phyloP scores from a whole-genome alignment of 139 green algal species.

The Pycnococcus provasolii region DNA sequence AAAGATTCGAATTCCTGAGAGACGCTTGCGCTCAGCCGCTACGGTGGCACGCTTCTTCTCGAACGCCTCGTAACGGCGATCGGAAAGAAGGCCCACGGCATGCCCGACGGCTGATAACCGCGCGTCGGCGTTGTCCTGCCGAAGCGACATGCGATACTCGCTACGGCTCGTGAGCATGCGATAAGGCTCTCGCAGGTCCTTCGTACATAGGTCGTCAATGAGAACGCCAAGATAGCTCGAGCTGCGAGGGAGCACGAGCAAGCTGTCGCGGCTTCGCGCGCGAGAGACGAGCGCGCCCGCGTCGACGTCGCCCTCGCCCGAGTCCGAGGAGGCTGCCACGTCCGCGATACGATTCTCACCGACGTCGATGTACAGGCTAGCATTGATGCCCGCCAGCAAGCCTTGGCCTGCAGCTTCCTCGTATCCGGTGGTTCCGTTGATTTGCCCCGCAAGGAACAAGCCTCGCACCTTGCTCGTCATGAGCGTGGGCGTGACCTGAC shows the following conservation, averaged over 20 bases:
- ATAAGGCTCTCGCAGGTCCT: conserved; percentile 92
- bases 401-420: conserved; percentile 89
- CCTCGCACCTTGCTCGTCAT: conserved; percentile 74
- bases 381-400: conserved; percentile 83
- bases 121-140: conserved; percentile 85
- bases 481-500: conserved; percentile 77
- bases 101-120: conserved; percentile 79
- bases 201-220: conserved; percentile 91
- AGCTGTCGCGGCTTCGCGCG: conserved; percentile 14
- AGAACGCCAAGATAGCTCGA: conserved; percentile 86
- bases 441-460: conserved; percentile 92
- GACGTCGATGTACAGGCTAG: conserved; percentile 36
- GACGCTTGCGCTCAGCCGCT: conserved; percentile 52
- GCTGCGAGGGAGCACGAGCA: conserved; percentile 54
- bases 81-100: conserved; percentile 72
- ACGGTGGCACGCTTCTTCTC: conserved; percentile 48
- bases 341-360: too few species aligned
- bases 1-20: conserved; percentile 45
- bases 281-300: conserved; percentile 31
- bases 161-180: conserved; percentile 85
- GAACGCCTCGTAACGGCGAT: conserved; percentile 58
- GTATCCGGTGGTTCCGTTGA: conserved; percentile 98
- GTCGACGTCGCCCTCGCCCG: too few species aligned
- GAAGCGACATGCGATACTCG: conserved; percentile 87
- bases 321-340: too few species aligned